Evolutionary conservation across 2,329 filamentous ascomycete species (phyloP).

Genomic region (Nigrospora sphaerica): DNA sequence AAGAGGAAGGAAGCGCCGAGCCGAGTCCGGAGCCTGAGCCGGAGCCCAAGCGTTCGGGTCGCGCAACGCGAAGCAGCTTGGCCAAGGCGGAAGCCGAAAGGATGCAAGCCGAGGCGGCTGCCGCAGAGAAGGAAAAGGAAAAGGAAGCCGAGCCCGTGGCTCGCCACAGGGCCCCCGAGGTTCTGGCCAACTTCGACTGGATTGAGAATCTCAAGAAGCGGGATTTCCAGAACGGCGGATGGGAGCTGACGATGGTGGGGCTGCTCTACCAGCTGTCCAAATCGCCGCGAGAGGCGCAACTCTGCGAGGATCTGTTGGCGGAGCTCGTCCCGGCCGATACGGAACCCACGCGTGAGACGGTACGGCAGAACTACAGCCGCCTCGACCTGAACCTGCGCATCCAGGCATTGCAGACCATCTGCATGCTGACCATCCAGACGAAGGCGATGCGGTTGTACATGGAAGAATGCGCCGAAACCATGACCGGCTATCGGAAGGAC

Average conservation of each 20-base stretch:
- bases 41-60: constrained; percentile 54
- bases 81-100: constrained; percentile 72
- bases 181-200: constrained; percentile 73
- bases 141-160: constrained; percentile 38
- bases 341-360: constrained; percentile 69
- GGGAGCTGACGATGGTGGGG: constrained; percentile 85
- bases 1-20: constrained; percentile 40
- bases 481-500: constrained; percentile 91
- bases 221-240: constrained; percentile 81
- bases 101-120: constrained; percentile 38
- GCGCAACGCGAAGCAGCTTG: constrained; percentile 79
- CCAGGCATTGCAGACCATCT: constrained; percentile 74
- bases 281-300: constrained; percentile 59
- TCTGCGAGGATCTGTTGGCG: constrained; percentile 72
- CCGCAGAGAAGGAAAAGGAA: constrained; percentile 14
- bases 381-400: constrained; percentile 81
- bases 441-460: constrained; percentile 82
- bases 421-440: constrained; percentile 78
- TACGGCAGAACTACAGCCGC: constrained; percentile 61
- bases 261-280: constrained; percentile 79
- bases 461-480: constrained; percentile 85
- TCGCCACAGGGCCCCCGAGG: constrained; percentile 66
- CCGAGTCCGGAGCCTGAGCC: constrained; percentile 63
- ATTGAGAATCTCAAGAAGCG: constrained; percentile 75
- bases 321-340: constrained; percentile 73